Evolutionary conservation across 305 asterid genomes (phyloP).

Genomic region (Rubia peregrina): DNA sequence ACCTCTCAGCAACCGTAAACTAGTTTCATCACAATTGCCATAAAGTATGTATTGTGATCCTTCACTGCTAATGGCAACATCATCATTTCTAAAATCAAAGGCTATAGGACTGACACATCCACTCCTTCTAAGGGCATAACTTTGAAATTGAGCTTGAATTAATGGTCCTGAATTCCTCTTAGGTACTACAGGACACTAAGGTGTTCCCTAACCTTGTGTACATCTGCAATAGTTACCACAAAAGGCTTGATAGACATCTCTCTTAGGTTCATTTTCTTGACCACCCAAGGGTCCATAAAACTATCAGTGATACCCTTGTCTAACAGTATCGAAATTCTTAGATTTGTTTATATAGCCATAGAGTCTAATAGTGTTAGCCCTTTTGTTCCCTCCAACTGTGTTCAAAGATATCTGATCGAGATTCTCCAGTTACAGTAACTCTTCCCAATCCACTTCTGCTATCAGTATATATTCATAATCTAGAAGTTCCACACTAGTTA

Average conservation of each 20-base stretch:
- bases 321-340: neutral
- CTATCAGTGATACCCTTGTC: neutral
- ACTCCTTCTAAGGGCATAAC: too few relatives aligned
- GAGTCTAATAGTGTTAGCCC: neutral
- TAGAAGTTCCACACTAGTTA: neutral
- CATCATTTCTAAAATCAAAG: neutral
- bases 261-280: neutral
- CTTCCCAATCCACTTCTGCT: neutral
- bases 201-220: neutral
- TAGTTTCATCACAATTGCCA: neutral
- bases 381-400: neutral
- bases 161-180: too few relatives aligned
- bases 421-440: neutral
- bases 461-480: neutral
- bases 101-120: neutral
- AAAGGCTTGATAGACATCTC: neutral
- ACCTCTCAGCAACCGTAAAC: neutral
- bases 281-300: neutral
- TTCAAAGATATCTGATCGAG: neutral
- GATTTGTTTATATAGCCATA: neutral
- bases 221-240: neutral
- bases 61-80: neutral
- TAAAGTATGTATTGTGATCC: neutral
- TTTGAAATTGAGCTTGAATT: neutral
- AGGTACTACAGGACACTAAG: too few relatives aligned